Evolutionary conservation across 768 basidiomycete genomes (phyloP), one percentile per base, ranked within the genome.

Genomic region (Botryobasidium botryosum): DNA sequence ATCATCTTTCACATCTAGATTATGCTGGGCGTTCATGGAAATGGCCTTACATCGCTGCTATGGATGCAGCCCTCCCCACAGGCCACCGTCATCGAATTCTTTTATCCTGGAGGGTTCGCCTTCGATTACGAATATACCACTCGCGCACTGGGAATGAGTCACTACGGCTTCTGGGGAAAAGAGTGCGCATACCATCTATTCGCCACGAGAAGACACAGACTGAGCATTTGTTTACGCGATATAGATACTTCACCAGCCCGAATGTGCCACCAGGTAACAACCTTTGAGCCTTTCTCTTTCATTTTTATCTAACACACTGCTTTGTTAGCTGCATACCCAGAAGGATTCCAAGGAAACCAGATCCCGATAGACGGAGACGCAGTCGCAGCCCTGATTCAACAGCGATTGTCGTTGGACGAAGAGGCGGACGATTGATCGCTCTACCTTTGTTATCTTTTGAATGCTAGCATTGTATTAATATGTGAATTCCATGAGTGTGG

Each of bases 61-160:
- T 65, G 61, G 61, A 65, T 65, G 64, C 57, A 62, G 1, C 55
- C 62, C 5, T 62, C 58, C 6, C 57, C 60, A 1, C 44, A 55
- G 8, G 54, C 57, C 25, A 61, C 63, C 5, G 60, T 65, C n/a
- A 63, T 65, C 26, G 63, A 65, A 47, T 57, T 65, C 59, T 65
- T 62, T 51, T 52, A 54, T 47, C 51, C 52, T 3, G 58, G 57
- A 1, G 62, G 61, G 5, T 64, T 62, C 50, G 63, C 63, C 3
- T 46, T 56, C 29, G 61, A 61, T 47, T 62, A 61, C 57, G 40
- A 55, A 57, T 55, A 49, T 48, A 51, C 50, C 12, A 40, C 55
- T 3, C 46, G 58, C 36, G 62, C 61, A 1, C 51, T 63, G 4
- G 62, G 62, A 2, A 59, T 65, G 25, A 55, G 44, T 17, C 61